Evolutionary conservation across 2,329 filamentous ascomycete species (phyloP).

Genomic region (Ophiognomonia clavigignenti-juglandacearum): DNA sequence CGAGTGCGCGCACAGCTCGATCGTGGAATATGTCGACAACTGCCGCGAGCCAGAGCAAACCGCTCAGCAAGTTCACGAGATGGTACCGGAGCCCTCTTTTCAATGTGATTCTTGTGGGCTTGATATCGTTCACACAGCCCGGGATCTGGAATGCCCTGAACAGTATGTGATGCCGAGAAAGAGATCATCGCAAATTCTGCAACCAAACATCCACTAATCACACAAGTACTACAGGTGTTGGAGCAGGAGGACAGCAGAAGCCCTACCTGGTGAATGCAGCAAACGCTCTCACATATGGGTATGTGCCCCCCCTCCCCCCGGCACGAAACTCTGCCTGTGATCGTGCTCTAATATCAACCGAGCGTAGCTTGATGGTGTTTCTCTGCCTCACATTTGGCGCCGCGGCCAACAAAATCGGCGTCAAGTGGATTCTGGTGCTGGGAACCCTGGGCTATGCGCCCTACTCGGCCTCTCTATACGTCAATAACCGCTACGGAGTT

Average conservation of each 20-base stretch:
- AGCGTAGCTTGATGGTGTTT: slow-evolving; percentile 37
- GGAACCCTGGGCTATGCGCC: slow-evolving; percentile 39
- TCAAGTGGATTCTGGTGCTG: slow-evolving; percentile 35
- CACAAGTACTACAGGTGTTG: slow-evolving; percentile 21
- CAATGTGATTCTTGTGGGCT: slow-evolving; percentile 39
- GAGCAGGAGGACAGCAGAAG: slow-evolving; percentile 30
- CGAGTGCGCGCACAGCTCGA: not conserved
- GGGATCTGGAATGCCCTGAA: slow-evolving; percentile 45
- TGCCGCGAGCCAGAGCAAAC: slow-evolving; percentile 1
- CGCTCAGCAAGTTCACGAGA: slow-evolving; percentile 25
- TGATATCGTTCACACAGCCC: slow-evolving; percentile 39
- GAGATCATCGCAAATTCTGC: not conserved
- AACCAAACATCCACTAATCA: not conserved
- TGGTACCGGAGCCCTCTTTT: slow-evolving; percentile 41
- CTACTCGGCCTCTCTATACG: slow-evolving; percentile 37
- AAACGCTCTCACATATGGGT: slow-evolving; percentile 36
- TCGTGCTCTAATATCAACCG: not conserved
- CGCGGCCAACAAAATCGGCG: slow-evolving; percentile 34
- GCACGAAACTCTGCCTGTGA: slow-evolving; percentile 1
- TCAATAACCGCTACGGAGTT: slow-evolving; percentile 37
- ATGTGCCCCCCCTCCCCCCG: not conserved
- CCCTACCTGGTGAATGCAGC: slow-evolving; percentile 35
- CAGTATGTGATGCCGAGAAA: slow-evolving; percentile 19
- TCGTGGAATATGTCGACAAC: not conserved
- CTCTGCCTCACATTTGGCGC: slow-evolving; percentile 35